Evolutionary conservation across 2,329 filamentous ascomycete genomes (phyloP), one percentile per base, ranked within the genome.

Genomic region (Cryphonectria parasitica): DNA sequence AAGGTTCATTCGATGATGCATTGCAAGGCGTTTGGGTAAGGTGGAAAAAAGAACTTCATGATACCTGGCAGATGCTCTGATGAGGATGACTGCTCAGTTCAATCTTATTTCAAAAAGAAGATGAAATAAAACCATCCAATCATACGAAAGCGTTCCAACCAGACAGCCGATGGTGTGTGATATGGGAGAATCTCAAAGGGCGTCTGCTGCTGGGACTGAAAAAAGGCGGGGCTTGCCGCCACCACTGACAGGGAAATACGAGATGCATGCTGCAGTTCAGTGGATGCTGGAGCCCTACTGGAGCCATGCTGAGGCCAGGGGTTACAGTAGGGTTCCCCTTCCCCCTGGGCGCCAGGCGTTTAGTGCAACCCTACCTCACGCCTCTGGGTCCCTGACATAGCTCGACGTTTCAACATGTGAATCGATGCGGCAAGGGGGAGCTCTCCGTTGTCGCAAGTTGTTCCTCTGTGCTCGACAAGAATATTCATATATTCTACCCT

Each of bases 21-120:
- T 74, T 73, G 73, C 69, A 66, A 61, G 73, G 73, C 69, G 71
- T 73, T 72, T 49, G 28, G 69, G 52, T 31, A n/a, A 39, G 61
- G 6, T 7, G 22, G 43, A 6, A n/a, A 10, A 2, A n/a, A 11
- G 22, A n/a, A 11, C 22, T 49, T 58, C 41, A 72, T 72, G 68
- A 72, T 72, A 70, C 62, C 68, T 68, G 65, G 65, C 52, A 66
- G 64, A 43, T 34, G 64, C 31, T 58, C 64, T 49, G 58, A 25
- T 45, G 34, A 25, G 36, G n/a, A 67, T 8, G 36, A n/a, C 36
- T 39, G 17, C 31, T 13, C 36, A 22, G 22, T 28, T 19, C 36
- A 41, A 19, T 45, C 39, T 28, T 45, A 10, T 41, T 41, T 6
- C 15, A 63, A 13, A 41, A 43, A 39, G 8, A 43, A 39, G 8